Base-by-base conservation (phyloP, 2,329 filamentous ascomycete species). In the Colletotrichum neosansevieriae region DNA sequence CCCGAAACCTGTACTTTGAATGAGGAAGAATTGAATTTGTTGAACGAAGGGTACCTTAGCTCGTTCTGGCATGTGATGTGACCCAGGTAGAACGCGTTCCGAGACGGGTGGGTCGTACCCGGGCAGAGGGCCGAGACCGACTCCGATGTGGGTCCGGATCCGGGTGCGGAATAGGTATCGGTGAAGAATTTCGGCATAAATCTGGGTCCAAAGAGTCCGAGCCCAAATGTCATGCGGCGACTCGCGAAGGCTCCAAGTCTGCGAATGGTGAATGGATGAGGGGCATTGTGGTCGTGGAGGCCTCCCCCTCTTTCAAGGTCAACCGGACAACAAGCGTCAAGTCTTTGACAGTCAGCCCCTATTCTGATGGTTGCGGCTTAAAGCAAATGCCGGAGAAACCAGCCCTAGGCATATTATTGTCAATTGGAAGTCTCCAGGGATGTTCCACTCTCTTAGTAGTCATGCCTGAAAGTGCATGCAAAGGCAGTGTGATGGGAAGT, bases 151-250 rank as follows among this genome's bases (percentile, higher is more conserved):
- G 44, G 32, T 59, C 57, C 7, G 24, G 57, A 19, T 2, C 32
- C 57, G 44, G 57, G 5, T 13, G 42, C 9, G 34, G 45, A 29
- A 29, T 59, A n/a, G n/a, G n/a, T n/a, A 44, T 59, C 57, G 57
- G 57, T 49, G 57, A 59, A 40, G 44, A 21, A 24, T 4, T 10
- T 50, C 44, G 57, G 57, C 34, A 59, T 59, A 50, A 59, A 24
- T 11, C 29, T 59, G 57, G 19, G 29, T 50, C 44, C 44, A 59
- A 59, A 59, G 44, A 34, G 57, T 49, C 57, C 57, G 57, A 59
- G 57, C 44, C 57, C 44, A 50, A 19, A 12, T 49, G 34, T 50
- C 32, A 59, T 59, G 57, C 57, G 6, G 44, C 57, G 32, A 59
- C 34, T 54, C 51, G 12, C 36, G 51, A 36, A 29, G 45, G 45